Evolutionary conservation across 169 alveolate genomes (phyloP).

Genomic region (Plasmodium cynomolgi): DNA sequence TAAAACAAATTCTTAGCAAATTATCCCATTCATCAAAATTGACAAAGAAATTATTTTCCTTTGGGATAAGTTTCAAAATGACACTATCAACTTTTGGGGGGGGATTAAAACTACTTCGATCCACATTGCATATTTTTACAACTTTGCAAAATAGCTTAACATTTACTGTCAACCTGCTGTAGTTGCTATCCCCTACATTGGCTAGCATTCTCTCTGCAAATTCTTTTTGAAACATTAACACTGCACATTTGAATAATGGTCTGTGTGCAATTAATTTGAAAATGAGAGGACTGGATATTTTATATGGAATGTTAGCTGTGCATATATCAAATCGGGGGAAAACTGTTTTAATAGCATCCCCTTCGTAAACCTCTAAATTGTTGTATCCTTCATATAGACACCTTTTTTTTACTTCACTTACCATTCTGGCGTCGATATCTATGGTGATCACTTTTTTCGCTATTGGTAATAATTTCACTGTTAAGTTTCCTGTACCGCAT

Average conservation of each 20-base stretch:
- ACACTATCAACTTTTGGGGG: slow-evolving; percentile 99
- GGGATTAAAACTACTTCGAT: slow-evolving; percentile 97
- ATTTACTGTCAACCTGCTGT: slow-evolving; percentile 98
- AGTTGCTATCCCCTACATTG: slow-evolving; percentile 94
- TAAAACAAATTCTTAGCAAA: slow-evolving; percentile 96
- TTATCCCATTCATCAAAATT: slow-evolving; percentile 99
- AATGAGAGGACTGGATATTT: slow-evolving; percentile 98
- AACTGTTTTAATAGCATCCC: slow-evolving; percentile 95
- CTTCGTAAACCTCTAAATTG: slow-evolving; percentile 91
- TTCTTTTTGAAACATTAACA: slow-evolving; percentile 99
- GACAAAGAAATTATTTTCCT: slow-evolving; percentile 80
- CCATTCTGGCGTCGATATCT: slow-evolving; percentile 99
- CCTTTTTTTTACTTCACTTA: slow-evolving; percentile 98
- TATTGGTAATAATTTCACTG: slow-evolving; percentile 94
- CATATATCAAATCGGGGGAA: slow-evolving; percentile 98
- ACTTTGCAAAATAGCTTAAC: slow-evolving; percentile 93
- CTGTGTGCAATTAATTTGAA: slow-evolving; percentile 97
- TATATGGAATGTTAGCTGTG: slow-evolving; percentile 99
- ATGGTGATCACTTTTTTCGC: slow-evolving; percentile 98
- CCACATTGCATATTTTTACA: slow-evolving; percentile 94
- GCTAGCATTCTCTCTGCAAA: slow-evolving; percentile 98
- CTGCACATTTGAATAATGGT: slow-evolving; percentile 97
- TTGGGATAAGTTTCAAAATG: slow-evolving; percentile 98
- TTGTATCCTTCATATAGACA: slow-evolving; percentile 88
- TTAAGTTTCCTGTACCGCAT: slow-evolving; percentile 99